Evolutionary conservation across 345 rosid genomes (phyloP).

Genomic region (Gossypium anomalum): DNA sequence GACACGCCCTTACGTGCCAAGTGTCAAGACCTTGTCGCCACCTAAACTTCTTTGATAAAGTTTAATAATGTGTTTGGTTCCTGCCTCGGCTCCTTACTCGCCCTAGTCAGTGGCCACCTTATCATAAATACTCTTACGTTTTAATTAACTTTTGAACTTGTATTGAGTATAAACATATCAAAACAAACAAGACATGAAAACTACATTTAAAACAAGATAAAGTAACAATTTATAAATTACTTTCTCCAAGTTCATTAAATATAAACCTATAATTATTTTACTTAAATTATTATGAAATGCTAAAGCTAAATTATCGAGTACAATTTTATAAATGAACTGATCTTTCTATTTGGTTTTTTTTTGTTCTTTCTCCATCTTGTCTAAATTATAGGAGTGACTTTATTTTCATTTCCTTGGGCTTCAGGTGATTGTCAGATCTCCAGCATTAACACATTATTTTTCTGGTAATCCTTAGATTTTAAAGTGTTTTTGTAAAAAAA

Average conservation of each 20-base stretch:
- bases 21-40: slow-evolving; percentile 21
- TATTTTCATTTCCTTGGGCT: slow-evolving; percentile 12
- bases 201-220: not conserved
- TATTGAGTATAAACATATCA: not conserved
- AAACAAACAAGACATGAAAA: not conserved
- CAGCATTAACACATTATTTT: slow-evolving; percentile 43
- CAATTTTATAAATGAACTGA: slow-evolving; percentile 19
- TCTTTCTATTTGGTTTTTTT: slow-evolving; percentile 17
- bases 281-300: not conserved
- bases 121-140: not conserved
- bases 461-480: slow-evolving; percentile 24
- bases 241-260: too few relatives aligned
- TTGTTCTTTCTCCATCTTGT: slow-evolving; percentile 4
- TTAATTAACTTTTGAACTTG: not conserved
- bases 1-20: slow-evolving; percentile 22
- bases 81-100: slow-evolving; percentile 30
- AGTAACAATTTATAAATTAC: too few relatives aligned
- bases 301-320: slow-evolving; percentile 7
- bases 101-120: slow-evolving; percentile 15
- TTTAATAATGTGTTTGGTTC: slow-evolving; percentile 31
- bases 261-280: too few relatives aligned
- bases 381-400: not conserved
- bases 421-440: slow-evolving; percentile 39
- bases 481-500: not conserved
- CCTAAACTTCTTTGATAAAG: slow-evolving; percentile 7